Conservation (phyloP, 2,329 filamentous ascomycete genomes). For the Fusarium irregulare region DNA sequence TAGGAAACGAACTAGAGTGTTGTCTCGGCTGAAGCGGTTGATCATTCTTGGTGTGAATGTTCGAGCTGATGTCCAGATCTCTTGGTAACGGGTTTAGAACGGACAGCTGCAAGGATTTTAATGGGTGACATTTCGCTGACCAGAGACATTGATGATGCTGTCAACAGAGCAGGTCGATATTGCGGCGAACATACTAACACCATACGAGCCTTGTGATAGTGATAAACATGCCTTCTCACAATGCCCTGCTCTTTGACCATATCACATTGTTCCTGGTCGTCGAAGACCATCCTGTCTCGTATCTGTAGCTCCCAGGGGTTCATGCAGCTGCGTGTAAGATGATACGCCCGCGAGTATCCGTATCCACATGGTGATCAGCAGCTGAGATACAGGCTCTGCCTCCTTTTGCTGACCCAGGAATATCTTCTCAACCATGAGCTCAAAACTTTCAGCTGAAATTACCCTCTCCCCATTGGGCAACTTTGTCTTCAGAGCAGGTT, state of each 20-base stretch:
- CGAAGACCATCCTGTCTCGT: neutral
- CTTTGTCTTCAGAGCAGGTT: neutral
- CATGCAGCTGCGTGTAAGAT: constrained; percentile 30
- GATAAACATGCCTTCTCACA: neutral
- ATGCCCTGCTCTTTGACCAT: neutral
- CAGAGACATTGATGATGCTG: neutral
- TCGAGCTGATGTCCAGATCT: constrained; percentile 5
- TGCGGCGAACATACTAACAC: neutral
- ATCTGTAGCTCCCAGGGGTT: neutral
- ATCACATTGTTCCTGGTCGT: neutral
- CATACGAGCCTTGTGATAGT: neutral
- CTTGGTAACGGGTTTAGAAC: constrained; percentile 9
- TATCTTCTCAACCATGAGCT: neutral
- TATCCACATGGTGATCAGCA: constrained; percentile 18
- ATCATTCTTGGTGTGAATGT: neutral
- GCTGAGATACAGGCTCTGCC: neutral
- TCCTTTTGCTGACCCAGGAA: constrained; percentile 4
- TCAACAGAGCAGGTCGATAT: too few relatives aligned
- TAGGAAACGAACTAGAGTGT: constrained; percentile 2
- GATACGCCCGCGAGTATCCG: constrained; percentile 14
- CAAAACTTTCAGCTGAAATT: constrained; percentile 6
- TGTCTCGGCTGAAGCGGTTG: constrained; percentile 10
- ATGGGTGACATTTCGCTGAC: neutral
- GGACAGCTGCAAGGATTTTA: neutral
- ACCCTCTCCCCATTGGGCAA: neutral